Evolutionary conservation across 2,329 filamentous ascomycete genomes (phyloP).

Genomic region (Diplocarpon mali): DNA sequence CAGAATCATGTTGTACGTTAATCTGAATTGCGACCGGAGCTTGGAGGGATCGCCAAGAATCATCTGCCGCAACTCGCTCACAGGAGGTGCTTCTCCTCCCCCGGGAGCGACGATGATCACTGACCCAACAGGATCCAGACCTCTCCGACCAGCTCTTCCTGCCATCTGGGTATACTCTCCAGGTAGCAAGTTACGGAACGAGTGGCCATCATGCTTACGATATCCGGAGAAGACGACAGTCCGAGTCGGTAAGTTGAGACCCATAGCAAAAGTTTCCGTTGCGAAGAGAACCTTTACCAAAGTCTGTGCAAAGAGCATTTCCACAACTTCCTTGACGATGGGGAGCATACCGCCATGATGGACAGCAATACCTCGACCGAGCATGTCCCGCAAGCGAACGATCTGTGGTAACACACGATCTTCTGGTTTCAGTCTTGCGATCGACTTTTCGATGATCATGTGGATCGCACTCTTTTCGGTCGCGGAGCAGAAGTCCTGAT

Average conservation of each 20-base stretch:
- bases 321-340: slow-evolving; percentile 95
- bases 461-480: slow-evolving; percentile 93
- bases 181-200: slow-evolving; percentile 80
- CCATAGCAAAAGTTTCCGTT: slow-evolving; percentile 98
- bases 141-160: slow-evolving; percentile 83
- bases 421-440: slow-evolving; percentile 82
- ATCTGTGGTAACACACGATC: slow-evolving; percentile 90
- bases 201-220: slow-evolving; percentile 88
- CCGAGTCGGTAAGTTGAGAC: slow-evolving; percentile 85
- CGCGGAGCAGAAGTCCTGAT: slow-evolving; percentile 89
- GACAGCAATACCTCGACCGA: slow-evolving; percentile 83
- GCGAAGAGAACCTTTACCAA: slow-evolving; percentile 95
- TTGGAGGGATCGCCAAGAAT: slow-evolving; percentile 94
- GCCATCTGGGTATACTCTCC: slow-evolving; percentile 99
- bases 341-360: slow-evolving; percentile 91
- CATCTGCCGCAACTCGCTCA: slow-evolving; percentile 76
- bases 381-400: slow-evolving; percentile 70
- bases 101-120: slow-evolving; percentile 84
- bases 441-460: slow-evolving; percentile 93
- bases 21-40: slow-evolving; percentile 84
- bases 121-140: slow-evolving; percentile 82
- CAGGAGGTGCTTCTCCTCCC: slow-evolving; percentile 78
- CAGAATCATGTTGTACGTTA: slow-evolving; percentile 99
- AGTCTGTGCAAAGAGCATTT: slow-evolving; percentile 90
- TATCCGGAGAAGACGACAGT: slow-evolving; percentile 98